Base-by-base conservation (phyloP, 441 rosid species). In the Croton setiger region DNA sequence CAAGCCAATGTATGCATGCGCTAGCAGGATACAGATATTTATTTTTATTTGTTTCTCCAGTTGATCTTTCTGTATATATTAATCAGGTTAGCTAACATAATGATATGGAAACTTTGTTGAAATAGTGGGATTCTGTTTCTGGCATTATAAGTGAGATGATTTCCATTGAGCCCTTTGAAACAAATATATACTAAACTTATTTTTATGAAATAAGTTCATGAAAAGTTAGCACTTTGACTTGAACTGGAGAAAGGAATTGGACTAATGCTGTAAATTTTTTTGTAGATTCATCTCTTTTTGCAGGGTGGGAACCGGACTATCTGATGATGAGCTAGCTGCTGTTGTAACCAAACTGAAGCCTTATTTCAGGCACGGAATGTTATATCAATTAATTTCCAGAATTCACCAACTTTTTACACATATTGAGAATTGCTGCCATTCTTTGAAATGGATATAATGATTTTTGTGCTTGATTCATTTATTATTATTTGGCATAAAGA, bases 241-340 rank as follows among this genome's bases (percentile, higher is more conserved):
- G 20, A 0, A 17, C 15, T n/a, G 52, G 20, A 13, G 18, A 48
- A 5, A 48, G n/a, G 18, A 48, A 17, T 60, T 47, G 31, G 35
- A 44, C 60, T 71, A 37, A 71, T 33, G 49, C 23, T 36, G 54
- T 71, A 61, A 23, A 11, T 33, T 72, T 80, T 39, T 64, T 68
- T 84, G 88, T 87, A 95, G 99, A 75, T 95, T 90, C 82, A 64
- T 90, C 74, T 92, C 99, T 64, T 90, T 95, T 75, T 92, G 99
- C 84, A 87, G 98, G 85, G 98, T 95, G 71, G 99, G 99, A 74
- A 87, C 94, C 36, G 99, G 99, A 61, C 87, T 92, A 39, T 79
- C 97, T 58, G 89, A 90, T 74, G 96, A 95, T 53, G 99, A 95
- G 79, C 92, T 89, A 41, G 82, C 88, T 78, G 83, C 92, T 75